Evolutionary conservation across 2,329 filamentous ascomycete genomes (phyloP).

Genomic region (Dryadomyces sulphureus): DNA sequence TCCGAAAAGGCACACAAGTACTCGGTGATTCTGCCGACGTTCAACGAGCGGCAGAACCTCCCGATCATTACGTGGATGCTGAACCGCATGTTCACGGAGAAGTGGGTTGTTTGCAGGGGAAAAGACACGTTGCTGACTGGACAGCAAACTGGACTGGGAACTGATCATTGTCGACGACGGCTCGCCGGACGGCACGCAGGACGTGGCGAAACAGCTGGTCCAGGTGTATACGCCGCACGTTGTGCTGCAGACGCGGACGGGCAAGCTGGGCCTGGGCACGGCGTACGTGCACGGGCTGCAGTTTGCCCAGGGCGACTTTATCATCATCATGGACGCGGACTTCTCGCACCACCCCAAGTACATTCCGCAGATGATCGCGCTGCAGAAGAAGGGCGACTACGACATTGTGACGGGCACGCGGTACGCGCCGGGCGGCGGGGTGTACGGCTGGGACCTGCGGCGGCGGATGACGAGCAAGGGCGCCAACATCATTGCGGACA

Average conservation of each 20-base stretch:
- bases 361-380: constrained; percentile 82
- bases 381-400: constrained; percentile 63
- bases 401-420: constrained; percentile 96
- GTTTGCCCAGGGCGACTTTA: constrained; percentile 81
- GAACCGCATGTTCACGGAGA: constrained; percentile 77
- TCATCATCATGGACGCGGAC: constrained; percentile 99
- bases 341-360: constrained; percentile 99
- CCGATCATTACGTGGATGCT: constrained; percentile 92
- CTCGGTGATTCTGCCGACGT: constrained; percentile 93
- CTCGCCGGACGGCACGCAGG: constrained; percentile 88
- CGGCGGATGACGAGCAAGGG: constrained; percentile 71
- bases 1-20: constrained; percentile 55
- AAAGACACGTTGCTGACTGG: not conserved
- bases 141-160: constrained; percentile 87
- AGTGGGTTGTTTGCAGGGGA: constrained; percentile 37
- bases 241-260: constrained; percentile 71
- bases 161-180: constrained; percentile 97
- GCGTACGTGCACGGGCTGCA: constrained; percentile 92
- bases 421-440: constrained; percentile 78
- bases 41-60: constrained; percentile 95
- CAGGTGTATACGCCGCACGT: constrained; percentile 71
- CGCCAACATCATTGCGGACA: constrained; percentile 92
- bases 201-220: constrained; percentile 79
- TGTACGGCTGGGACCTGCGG: constrained; percentile 95
- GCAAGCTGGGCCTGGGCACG: constrained; percentile 93